Evolutionary conservation across 345 rosid genomes (phyloP).

Genomic region (Acer negundo): DNA sequence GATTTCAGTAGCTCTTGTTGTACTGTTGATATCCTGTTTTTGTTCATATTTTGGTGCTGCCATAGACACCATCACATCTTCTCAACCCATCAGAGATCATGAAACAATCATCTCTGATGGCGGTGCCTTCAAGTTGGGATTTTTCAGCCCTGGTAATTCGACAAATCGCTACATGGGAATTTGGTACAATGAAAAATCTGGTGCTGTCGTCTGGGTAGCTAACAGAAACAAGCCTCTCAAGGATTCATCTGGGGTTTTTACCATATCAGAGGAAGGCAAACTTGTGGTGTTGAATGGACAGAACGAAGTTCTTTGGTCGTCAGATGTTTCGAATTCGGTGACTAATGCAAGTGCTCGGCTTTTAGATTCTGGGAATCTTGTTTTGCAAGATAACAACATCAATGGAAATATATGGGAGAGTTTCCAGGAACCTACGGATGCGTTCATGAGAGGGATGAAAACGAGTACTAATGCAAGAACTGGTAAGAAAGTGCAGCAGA

Average conservation of each 20-base stretch:
- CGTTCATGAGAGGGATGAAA: slow-evolving; percentile 38
- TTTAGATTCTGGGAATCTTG: slow-evolving; percentile 50
- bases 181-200: background rate
- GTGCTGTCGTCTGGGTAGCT: slow-evolving; percentile 48
- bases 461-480: slow-evolving; percentile 29
- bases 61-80: background rate
- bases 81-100: background rate
- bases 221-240: slow-evolving; percentile 43
- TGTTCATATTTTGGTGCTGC: background rate
- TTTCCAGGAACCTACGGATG: slow-evolving; percentile 40
- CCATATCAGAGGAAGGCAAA: slow-evolving; percentile 44
- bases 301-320: slow-evolving; percentile 48
- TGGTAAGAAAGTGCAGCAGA: slow-evolving; percentile 28
- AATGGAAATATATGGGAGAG: slow-evolving; percentile 57
- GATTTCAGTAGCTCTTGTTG: background rate
- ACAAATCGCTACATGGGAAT: background rate
- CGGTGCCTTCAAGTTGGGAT: background rate
- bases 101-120: background rate
- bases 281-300: slow-evolving; percentile 44
- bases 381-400: slow-evolving; percentile 26
- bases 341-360: background rate
- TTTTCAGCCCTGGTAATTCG: background rate
- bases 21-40: background rate
- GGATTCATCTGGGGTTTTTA: slow-evolving; percentile 47
- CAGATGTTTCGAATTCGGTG: slow-evolving; percentile 31